Evolutionary conservation across 352 stramenopile species (phyloP), one percentile per base, ranked within the genome.

Genomic region (Blastocystis sp.): DNA sequence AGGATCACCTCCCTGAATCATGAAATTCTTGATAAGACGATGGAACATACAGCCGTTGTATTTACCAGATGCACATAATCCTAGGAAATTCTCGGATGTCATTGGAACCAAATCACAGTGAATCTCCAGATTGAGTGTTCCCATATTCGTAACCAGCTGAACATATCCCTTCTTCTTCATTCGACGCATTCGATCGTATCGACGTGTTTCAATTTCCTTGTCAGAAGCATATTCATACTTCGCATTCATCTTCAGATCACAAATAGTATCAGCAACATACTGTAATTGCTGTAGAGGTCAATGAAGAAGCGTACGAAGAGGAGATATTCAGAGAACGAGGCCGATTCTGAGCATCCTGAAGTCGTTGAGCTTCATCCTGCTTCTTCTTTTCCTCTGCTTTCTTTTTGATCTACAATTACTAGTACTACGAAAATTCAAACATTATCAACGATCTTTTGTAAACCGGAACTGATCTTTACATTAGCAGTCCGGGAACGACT

Each of bases 131-230:
- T 98, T 96, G 46, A 99, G 92, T 67, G 95, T 92, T 49, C 96
- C 96, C 57, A 95, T 88, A 35, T 91, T 97, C 5, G 95, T 98
- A 78, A 95, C 91, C 24, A 99, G 90, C 27, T 93, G 92, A n/a
- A 98, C 95, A 85, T 97, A 96, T 1, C 95, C 95, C 90, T 99
- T 98, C 90, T 97, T 96, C 89, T 91, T 92, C 93, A 98, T 69
- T 93, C 92, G 35, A 91, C 89, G 78, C 21, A 88, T 88, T n/a
- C 74, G 61, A n/a, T 89, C 78, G 32, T 81, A 83, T 29, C 89
- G 86, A 24, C 86, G 78, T 49, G 90, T 66, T 27, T 94, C 88
- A 37, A 94, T 91, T 88, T 94, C 92, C 73, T 93, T 91, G 77
- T 92, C 87, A 0, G 91, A 93, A 1, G 92, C 92, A 43, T 90